Conservation (phyloP, 2,329 filamentous ascomycete species). For the Lecanosticta acicola region DNA sequence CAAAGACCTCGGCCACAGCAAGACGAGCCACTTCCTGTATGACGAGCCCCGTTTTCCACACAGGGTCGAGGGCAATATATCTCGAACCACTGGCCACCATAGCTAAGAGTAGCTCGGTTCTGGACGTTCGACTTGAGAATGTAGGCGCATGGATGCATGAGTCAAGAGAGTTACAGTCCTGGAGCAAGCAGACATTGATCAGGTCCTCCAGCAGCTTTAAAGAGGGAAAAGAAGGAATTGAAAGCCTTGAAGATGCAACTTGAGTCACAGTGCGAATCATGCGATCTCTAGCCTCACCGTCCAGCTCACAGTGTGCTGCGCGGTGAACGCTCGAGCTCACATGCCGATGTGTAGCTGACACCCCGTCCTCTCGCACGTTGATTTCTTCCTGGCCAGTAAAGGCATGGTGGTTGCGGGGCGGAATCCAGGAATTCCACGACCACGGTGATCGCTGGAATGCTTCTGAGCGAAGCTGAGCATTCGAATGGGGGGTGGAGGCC, state of each 20-base stretch:
- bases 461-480: conserved; percentile 19
- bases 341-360: conserved; percentile 21
- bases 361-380: conserved; percentile 20
- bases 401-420: conserved; percentile 15
- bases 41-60: conserved; percentile 54
- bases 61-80: conserved; percentile 49
- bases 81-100: conserved; percentile 54
- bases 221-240: conserved; percentile 57
- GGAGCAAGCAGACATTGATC: conserved; percentile 52
- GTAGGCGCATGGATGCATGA: conserved; percentile 56
- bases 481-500: conserved; percentile 6
- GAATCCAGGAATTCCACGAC: conserved; percentile 28
- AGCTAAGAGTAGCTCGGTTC: conserved; percentile 53
- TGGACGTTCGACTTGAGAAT: conserved; percentile 49
- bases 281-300: conserved; percentile 20
- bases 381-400: conserved; percentile 24
- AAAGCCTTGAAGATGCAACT: conserved; percentile 22
- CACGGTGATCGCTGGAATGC: conserved; percentile 23
- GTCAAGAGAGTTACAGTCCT: conserved; percentile 50
- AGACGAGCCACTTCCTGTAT: conserved; percentile 44
- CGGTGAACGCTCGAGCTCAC: conserved; percentile 20
- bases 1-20: conserved; percentile 35
- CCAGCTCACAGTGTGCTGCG: conserved; percentile 18
- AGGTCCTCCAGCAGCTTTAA: conserved; percentile 55
- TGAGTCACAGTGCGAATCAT: conserved; percentile 26